Conservation (phyloP, 345 rosid species). For the Diplotaxis tenuifolia region DNA sequence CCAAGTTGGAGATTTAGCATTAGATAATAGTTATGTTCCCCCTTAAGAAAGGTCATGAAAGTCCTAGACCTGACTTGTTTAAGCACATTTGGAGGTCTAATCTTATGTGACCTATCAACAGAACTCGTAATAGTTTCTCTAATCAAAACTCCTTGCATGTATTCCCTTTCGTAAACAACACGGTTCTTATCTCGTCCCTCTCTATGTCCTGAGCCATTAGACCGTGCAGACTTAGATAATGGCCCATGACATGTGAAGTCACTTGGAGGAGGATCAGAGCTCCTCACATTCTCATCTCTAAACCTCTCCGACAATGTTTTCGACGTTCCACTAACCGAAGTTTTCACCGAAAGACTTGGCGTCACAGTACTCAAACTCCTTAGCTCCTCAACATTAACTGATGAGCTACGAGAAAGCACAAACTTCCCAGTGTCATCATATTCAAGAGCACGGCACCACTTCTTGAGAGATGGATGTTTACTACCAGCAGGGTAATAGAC, state of each 20-base stretch:
- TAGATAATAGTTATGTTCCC: slow-evolving; percentile 56
- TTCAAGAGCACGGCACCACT: slow-evolving; percentile 47
- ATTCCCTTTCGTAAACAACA: slow-evolving; percentile 74
- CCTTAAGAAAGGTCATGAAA: slow-evolving; percentile 43
- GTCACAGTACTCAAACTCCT: slow-evolving; percentile 39
- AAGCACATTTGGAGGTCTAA: slow-evolving; percentile 44
- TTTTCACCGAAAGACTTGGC: slow-evolving; percentile 59
- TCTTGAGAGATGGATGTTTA: slow-evolving; percentile 61
- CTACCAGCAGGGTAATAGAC: slow-evolving; percentile 78
- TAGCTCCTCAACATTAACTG: slow-evolving; percentile 48
- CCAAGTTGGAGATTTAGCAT: slow-evolving; percentile 96
- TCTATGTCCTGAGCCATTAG: slow-evolving; percentile 43
- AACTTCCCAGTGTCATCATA: slow-evolving; percentile 48
- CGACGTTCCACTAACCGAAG: slow-evolving; percentile 41
- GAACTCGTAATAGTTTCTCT: slow-evolving; percentile 52
- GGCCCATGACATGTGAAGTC: slow-evolving; percentile 30
- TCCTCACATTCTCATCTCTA: slow-evolving; percentile 12
- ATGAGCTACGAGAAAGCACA: slow-evolving; percentile 46
- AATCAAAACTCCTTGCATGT: slow-evolving; percentile 84
- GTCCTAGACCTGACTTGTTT: slow-evolving; percentile 50
- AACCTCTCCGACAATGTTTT: slow-evolving; percentile 12
- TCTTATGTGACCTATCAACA: slow-evolving; percentile 39
- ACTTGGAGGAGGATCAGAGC: slow-evolving; percentile 36
- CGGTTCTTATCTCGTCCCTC: slow-evolving; percentile 43
- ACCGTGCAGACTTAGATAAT: slow-evolving; percentile 32